Percentiles rank a stretch among this genome's conserved stretches.
These are phyloP conservation scores for Fomitopsis serialis DNA, from an alignment of 768 basidiomycete genomes.

Conservation along the genomic window DNA sequence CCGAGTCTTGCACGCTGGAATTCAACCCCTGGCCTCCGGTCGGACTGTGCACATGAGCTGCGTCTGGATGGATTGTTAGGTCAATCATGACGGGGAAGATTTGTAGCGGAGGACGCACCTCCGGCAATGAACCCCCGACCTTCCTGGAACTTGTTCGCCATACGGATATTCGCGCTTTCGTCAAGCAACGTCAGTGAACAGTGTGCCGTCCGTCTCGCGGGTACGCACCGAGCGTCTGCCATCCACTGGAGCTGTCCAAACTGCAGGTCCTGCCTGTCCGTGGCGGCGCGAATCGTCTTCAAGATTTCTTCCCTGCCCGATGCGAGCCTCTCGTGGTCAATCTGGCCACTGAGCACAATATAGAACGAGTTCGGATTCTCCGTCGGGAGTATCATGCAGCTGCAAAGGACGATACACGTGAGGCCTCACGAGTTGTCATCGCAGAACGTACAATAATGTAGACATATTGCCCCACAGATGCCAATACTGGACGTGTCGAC, in stretches of 20 bases:
- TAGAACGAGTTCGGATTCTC: not conserved
- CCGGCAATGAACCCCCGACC: slow-evolving; percentile 41
- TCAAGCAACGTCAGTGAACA: not conserved
- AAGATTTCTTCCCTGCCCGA: not conserved
- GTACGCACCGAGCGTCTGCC: not conserved
- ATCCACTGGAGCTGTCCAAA: slow-evolving; percentile 1
- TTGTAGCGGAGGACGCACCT: slow-evolving; percentile 25
- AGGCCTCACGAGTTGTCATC: not conserved
- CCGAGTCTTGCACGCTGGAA: slow-evolving; percentile 23
- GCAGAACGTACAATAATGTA: not conserved
- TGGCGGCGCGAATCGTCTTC: not conserved
- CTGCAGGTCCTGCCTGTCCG: not conserved
- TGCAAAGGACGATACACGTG: not conserved
- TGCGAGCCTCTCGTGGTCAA: not conserved
- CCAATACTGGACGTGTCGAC: not conserved
- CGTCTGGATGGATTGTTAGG: slow-evolving; percentile 28
- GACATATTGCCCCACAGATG: not conserved
- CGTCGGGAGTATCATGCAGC: not conserved
- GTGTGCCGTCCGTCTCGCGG: not conserved
- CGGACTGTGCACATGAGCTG: slow-evolving; percentile 42
- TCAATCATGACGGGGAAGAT: not conserved
- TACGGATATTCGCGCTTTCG: slow-evolving; percentile 41
- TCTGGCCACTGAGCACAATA: not conserved
- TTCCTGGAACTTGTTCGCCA: slow-evolving; percentile 35
- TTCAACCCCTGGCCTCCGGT: slow-evolving; percentile 37